These are phyloP conservation scores for Lactarius akahatsu DNA, from an alignment of 768 basidiomycete species.

Conservation along the genomic window DNA sequence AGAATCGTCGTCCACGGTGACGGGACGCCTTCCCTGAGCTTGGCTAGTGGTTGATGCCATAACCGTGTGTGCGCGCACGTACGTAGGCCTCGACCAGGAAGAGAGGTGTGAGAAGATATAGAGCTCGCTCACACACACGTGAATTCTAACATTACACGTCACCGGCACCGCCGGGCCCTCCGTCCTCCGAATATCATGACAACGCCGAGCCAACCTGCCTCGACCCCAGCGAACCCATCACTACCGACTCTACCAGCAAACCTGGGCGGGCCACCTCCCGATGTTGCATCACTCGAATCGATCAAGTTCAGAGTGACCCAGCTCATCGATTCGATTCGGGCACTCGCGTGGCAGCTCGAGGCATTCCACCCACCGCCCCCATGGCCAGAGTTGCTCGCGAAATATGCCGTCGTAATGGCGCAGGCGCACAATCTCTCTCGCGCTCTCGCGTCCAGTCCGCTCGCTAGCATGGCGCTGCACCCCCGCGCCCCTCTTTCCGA, in stretches of 20 bases:
- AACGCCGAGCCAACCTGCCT: background rate
- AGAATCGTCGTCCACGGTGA: constrained; percentile 40
- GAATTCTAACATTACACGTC: constrained; percentile 2
- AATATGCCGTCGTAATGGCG: constrained; percentile 81
- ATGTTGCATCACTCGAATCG: constrained; percentile 54
- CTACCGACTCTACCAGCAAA: constrained; percentile 10
- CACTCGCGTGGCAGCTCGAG: constrained; percentile 63
- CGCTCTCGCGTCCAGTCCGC: constrained; percentile 56
- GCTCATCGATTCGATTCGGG: constrained; percentile 73
- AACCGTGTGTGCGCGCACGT: background rate
- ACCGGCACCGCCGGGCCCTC: background rate
- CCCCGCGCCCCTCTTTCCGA: constrained; percentile 59
- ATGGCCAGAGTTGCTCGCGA: constrained; percentile 85
- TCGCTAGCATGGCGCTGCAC: constrained; percentile 68
- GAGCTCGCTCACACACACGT: constrained; percentile 19
- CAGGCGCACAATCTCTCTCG: constrained; percentile 78
- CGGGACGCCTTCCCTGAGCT: constrained; percentile 13
- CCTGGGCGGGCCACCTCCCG: constrained; percentile 17
- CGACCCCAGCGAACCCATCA: background rate
- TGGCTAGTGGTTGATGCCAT: constrained; percentile 17
- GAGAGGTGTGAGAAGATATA: background rate
- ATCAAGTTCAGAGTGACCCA: constrained; percentile 74
- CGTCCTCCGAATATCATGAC: constrained; percentile 10
- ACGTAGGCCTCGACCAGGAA: background rate
- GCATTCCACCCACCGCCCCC: constrained; percentile 56